Evolutionary conservation across 1,284 basidiomycete species (phyloP).

Genomic region (Trichosporon coremiiforme): DNA sequence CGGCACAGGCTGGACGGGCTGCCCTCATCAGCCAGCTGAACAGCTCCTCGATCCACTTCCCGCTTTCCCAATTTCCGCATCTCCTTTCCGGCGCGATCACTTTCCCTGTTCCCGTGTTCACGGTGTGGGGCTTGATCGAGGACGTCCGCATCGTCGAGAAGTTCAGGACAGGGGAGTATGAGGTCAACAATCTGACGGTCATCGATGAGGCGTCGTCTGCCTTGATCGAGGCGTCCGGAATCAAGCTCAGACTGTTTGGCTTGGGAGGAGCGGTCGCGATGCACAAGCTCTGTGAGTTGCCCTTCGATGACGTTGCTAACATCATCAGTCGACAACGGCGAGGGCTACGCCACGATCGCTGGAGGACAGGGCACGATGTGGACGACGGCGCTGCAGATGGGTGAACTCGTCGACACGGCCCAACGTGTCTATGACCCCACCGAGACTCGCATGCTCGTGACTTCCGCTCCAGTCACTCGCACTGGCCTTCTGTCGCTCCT

Average conservation of each 20-base stretch:
- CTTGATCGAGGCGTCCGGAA: constrained; percentile 84
- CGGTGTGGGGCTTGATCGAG: constrained; percentile 97
- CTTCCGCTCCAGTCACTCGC: constrained; percentile 88
- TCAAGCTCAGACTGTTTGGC: constrained; percentile 89
- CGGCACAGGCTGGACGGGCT: constrained; percentile 58
- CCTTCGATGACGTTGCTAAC: constrained; percentile 33
- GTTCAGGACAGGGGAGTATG: constrained; percentile 78
- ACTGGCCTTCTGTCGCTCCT: constrained; percentile 92
- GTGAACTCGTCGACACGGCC: constrained; percentile 95
- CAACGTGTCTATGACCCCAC: constrained; percentile 89
- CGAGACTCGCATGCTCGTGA: constrained; percentile 91
- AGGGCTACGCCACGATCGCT: constrained; percentile 91
- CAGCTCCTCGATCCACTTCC: constrained; percentile 58
- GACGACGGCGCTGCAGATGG: constrained; percentile 96
- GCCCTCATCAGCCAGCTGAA: constrained; percentile 61
- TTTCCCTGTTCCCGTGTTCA: constrained; percentile 88
- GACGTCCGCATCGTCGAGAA: constrained; percentile 92
- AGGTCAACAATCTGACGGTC: constrained; percentile 82
- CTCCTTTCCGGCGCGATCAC: constrained; percentile 85
- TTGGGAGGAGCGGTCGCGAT: constrained; percentile 93
- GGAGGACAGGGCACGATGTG: constrained; percentile 99
- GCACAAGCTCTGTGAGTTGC: constrained; percentile 89
- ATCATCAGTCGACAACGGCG: constrained; percentile 61
- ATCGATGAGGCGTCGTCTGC: constrained; percentile 93
- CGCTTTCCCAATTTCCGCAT: constrained; percentile 89